Evolutionary conservation across 2,329 filamentous ascomycete species (phyloP), one percentile per base, ranked within the genome.

Genomic region (Colletotrichum kahawae): DNA sequence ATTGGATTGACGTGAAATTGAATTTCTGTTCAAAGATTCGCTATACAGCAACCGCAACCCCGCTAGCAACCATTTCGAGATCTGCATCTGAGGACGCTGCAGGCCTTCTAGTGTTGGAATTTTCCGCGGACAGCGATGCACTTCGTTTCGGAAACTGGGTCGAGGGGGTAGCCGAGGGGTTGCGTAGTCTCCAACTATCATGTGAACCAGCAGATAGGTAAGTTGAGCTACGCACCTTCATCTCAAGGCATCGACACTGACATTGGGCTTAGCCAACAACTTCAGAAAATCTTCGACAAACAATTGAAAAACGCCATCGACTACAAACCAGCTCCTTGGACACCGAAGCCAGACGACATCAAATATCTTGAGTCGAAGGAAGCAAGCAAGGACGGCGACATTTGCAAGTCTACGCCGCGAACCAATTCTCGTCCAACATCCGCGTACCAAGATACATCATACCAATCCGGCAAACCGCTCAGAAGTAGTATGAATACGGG

Each of bases 1-100:
- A 34, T 7, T 76, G 74, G 74, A 31, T 76, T 5, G 74, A 74
- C 2, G 65, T 67, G 13, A 76, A 70, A 36, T 12, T 74, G 16
- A 66, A 43, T 18, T 54, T 24, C 5, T 76, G 74, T 18, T 7
- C 6, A 8, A 54, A n/a, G 21, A 56, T 76, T 14, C 2, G 5
- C 14, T 66, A 70, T 14, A 36, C 57, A 6, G 14, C 29, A 21
- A 31, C 6, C 1, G 27, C n/a, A 18, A 24, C 60, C 24, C 51
- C 48, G 7, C 2, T 69, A 13, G 65, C 24, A 33, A 31, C 4
- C 1, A 34, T 74, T 34, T 34, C n/a, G 4, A 60, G 60, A 56
- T 13, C n/a, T 12, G 7, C 16, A 12, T 4, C 5, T 1, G 14
- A 2, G 3, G 43, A 54, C 2, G n/a, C 29, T 48, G 1, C 27